These are phyloP conservation scores for Camillea tinctor DNA, from an alignment of 2,329 filamentous ascomycete genomes.

Conservation along the genomic window DNA sequence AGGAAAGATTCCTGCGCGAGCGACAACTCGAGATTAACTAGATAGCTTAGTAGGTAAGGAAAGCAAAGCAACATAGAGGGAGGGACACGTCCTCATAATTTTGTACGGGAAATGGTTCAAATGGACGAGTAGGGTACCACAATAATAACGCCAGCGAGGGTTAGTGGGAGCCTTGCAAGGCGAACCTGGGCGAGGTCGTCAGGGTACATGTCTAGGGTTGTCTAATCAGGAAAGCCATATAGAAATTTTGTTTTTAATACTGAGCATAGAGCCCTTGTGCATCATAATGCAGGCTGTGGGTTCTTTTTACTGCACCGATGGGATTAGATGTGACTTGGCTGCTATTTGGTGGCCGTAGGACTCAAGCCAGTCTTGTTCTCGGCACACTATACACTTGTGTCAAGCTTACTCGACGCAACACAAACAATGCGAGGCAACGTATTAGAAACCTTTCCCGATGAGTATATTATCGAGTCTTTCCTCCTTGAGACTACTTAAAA, in stretches of 20 bases:
- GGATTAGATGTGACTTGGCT: neutral
- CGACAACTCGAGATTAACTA: neutral
- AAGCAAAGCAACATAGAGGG: neutral
- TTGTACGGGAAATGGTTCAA: neutral
- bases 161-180: neutral
- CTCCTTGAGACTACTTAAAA: too few species aligned
- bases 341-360: neutral
- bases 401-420: neutral
- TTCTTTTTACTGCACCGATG: neutral
- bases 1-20: neutral
- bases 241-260: neutral
- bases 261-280: neutral
- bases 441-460: neutral
- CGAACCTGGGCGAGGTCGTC: neutral
- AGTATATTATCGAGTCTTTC: neutral
- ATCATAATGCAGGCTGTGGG: neutral
- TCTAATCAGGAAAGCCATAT: neutral
- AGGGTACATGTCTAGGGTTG: neutral
- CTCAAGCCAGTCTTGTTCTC: neutral
- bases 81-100: neutral
- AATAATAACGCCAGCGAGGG: neutral
- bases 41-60: neutral
- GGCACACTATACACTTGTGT: neutral
- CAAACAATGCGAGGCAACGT: neutral
- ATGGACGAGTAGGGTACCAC: neutral